A percentile compares a stretch with the other conserved stretches of the same genome.
These are phyloP conservation scores for Chaetomiaceae sp. DNA, from an alignment of 2,329 filamentous ascomycete genomes.

Conservation along the genomic window DNA sequence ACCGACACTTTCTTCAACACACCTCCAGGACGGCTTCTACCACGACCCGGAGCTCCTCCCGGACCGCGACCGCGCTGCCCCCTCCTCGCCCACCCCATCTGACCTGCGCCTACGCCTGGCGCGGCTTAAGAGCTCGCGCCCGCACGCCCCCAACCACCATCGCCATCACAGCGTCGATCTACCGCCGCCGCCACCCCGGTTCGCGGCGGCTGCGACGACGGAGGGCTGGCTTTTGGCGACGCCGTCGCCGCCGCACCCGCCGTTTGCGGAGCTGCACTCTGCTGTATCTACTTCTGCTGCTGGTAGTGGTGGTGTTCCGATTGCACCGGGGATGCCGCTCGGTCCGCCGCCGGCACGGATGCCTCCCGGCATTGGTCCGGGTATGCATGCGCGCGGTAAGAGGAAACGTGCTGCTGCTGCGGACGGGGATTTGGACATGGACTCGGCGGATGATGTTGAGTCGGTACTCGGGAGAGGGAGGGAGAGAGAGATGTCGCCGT, in stretches of 20 bases:
- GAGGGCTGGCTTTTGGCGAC: neutral
- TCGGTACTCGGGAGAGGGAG: too few species aligned
- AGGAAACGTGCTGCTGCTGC: slow-evolving; percentile 7
- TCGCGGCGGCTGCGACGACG: too few species aligned
- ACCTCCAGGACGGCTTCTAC: slow-evolving; percentile 11
- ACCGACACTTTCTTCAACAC: neutral
- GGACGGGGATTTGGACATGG: neutral
- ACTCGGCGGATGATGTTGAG: neutral
- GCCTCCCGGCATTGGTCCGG: neutral
- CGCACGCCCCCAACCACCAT: neutral
- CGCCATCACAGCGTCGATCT: slow-evolving; percentile 6
- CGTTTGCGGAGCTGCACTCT: neutral
- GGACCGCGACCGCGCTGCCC: slow-evolving; percentile 5
- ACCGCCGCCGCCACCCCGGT: neutral
- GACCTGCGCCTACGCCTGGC: slow-evolving; percentile 14
- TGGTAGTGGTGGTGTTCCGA: too few species aligned
- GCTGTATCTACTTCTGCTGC: too few species aligned
- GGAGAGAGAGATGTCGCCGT: slow-evolving; percentile 5
- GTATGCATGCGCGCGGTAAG: slow-evolving; percentile 4
- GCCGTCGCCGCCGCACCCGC: slow-evolving; percentile 6
- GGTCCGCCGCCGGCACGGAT: too few species aligned
- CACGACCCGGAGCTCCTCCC: neutral
- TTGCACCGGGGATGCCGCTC: too few species aligned
- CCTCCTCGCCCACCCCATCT: slow-evolving; percentile 5
- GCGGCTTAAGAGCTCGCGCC: slow-evolving; percentile 5